phyloP scores from a whole-genome alignment of 139 green algal species.

The Closterium sp. region DNA sequence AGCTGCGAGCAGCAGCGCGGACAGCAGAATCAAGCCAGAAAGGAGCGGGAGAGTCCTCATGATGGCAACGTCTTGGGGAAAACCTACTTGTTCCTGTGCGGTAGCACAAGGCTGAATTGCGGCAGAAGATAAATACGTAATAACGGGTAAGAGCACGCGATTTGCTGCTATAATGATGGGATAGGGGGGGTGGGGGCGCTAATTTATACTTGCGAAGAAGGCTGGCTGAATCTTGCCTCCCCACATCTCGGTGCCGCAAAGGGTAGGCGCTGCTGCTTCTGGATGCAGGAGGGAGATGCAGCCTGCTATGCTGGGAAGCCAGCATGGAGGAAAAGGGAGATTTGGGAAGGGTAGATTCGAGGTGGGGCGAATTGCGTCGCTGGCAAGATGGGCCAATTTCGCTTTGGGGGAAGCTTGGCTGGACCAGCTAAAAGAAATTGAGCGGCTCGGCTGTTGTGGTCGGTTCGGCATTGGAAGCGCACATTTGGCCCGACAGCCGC shows the following conservation, averaged over 20 bases:
- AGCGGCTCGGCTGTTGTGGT: not conserved
- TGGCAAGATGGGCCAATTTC: too few relatives aligned
- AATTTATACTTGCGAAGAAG: not conserved
- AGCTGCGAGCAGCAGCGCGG: not conserved
- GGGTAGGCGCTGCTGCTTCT: too few relatives aligned
- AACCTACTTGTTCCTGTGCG: not conserved
- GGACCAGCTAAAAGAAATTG: too few relatives aligned
- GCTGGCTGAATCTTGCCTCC: not conserved
- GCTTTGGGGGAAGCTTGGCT: not conserved
- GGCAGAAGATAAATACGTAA: not conserved
- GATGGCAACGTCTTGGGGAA: not conserved
- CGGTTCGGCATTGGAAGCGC: too few relatives aligned
- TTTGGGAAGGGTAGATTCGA: not conserved
- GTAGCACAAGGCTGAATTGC: not conserved
- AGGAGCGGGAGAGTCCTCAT: not conserved
- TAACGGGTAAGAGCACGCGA: too few relatives aligned
- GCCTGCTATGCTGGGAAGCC: not conserved
- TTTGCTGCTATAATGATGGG: not conserved
- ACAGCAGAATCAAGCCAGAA: not conserved
- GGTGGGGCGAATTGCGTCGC: not conserved
- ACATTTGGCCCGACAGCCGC: too few relatives aligned
- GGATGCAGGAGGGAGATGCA: too few relatives aligned
- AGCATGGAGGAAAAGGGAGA: not conserved
- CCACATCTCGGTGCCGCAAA: not conserved
- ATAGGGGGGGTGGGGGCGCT: too few relatives aligned